Base-by-base conservation (phyloP, 2,329 filamentous ascomycete species). In the Microcyclosporella mali region DNA sequence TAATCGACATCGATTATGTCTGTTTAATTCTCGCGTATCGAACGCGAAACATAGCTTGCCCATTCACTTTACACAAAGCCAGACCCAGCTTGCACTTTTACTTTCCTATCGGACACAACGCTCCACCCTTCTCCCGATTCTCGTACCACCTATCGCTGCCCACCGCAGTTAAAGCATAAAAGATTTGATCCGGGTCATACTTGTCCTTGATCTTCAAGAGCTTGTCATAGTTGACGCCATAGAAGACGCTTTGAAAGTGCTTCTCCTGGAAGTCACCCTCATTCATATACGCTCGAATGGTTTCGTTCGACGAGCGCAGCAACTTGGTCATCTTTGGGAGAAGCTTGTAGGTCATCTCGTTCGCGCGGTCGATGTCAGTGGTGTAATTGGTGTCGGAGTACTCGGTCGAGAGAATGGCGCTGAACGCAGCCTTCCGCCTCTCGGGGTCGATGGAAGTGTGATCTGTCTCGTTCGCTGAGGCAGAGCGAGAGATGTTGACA, bases 151-250 rank as follows among this genome's bases (percentile, higher is more conserved):
- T 52, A 29, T 68, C 66, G 31, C 57, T 62, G 2, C 64, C 65
- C 0, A 68, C 66, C 3, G 58, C 65, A 45, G 63, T 66, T 10
- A 59, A 44, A 1, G 60, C 65, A 28, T 67, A 70, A 51, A 70
- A 68, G 37, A 69, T 52, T 16, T 58, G 56, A 0, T 59, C 3
- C 9, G 67, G 67, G 47, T 71, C 69, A 51, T 64, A 70, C 40
- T 65, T 63, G 8, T 54, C 47, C 61, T 71, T 71, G 16, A 71
- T 55, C 6, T 43, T 9, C 4, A 58, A 50, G 18, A 70, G 53
- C 2, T 45, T 55, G 1, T 45, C 45, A 37, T 70, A 71, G 45
- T 68, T 71, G 2, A 39, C 43, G 6, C 69, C 68, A 48, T 66
- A 71, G 50, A 70, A 71, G 1, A 60, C 60, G 25, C 60, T 40